These are phyloP conservation scores for Fusarium armeniacum DNA, from an alignment of 2,329 filamentous ascomycete genomes.

Conservation along the genomic window DNA sequence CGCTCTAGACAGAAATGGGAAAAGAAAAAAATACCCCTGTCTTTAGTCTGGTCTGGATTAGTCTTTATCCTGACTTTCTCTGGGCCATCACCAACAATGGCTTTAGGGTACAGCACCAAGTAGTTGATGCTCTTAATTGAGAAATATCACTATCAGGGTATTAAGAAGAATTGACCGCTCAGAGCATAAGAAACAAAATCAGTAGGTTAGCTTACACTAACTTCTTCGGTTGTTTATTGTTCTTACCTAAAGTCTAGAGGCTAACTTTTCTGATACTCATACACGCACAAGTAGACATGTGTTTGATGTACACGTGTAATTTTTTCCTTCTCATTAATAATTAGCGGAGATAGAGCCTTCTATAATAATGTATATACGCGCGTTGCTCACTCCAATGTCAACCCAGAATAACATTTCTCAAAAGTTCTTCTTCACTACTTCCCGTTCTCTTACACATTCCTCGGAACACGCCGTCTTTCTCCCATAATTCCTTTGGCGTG, in stretches of 20 bases:
- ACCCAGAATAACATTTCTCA: conserved; percentile 60
- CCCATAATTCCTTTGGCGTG: conserved; percentile 71
- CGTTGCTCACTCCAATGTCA: not conserved
- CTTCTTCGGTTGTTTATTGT: no score
- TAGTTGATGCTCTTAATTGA: no score
- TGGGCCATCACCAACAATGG: not conserved
- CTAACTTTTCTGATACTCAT: no score
- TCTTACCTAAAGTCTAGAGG: no score
- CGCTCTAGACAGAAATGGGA: not conserved
- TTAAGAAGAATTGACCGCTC: no score
- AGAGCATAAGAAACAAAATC: no score
- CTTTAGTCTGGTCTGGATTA: not conserved
- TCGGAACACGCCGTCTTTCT: conserved; percentile 65
- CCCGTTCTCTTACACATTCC: conserved; percentile 72
- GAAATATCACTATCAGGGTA: no score
- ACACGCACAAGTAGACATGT: no score
- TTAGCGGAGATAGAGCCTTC: not conserved
- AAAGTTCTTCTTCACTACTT: conserved; percentile 61
- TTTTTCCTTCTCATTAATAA: not conserved
- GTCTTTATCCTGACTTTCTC: not conserved
- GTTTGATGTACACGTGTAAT: no score
- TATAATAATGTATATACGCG: not conserved
- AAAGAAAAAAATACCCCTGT: conserved; percentile 1
- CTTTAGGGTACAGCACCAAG: not conserved
- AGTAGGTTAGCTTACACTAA: no score